Base-by-base conservation (phyloP, 2,329 filamentous ascomycete species). In the Neocucurbitaria cava region DNA sequence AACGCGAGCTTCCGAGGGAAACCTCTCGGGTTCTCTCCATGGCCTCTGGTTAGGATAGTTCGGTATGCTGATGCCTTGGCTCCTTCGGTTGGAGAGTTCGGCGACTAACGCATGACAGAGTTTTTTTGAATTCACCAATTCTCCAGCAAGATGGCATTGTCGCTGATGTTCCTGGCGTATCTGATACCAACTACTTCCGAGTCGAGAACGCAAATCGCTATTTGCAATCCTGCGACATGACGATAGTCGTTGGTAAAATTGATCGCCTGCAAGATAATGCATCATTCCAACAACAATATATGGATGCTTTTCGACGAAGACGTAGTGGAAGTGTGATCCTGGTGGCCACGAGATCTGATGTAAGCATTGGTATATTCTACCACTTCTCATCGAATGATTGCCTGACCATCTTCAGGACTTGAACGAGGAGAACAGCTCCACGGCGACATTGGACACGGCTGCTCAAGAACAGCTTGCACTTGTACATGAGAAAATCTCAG, bases 31-130 rank as follows among this genome's bases (percentile, higher is more conserved):
- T 69, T 50, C 46, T 61, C 49, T 1, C 63, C 64, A 10, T 71
- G 65, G 62, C 66, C 66, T 1, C 46, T 72, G 0, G 65, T 72
- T 7, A 51, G 54, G 33, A 24, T 55, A 1, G 50, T 69, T 3
- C 48, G 53, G 45, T 52, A 39, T 23, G 39, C 11, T 20, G 8
- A 18, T 8, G 31, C 13, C 28, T 31, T 7, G 10, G 9, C 28
- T 11, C 11, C 13, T 6, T 3, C 17, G 8, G 18, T 24, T 21
- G 20, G 17, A 18, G 11, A 2, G 17, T 9, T 31, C 17, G 20
- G 7, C 13, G 11, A 17, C 2, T 13, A 39, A 28, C 4, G n/a
- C 13, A 26, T 30, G 1, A 15, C n/a, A 33, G 51, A 5, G 52
- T 56, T 3, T 39, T 8, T n/a, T 33, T 66, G 1, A 38, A 54